These are phyloP conservation scores for Rhynchosporium secalis DNA, from an alignment of 2,329 filamentous ascomycete species.

Conservation along the genomic window DNA sequence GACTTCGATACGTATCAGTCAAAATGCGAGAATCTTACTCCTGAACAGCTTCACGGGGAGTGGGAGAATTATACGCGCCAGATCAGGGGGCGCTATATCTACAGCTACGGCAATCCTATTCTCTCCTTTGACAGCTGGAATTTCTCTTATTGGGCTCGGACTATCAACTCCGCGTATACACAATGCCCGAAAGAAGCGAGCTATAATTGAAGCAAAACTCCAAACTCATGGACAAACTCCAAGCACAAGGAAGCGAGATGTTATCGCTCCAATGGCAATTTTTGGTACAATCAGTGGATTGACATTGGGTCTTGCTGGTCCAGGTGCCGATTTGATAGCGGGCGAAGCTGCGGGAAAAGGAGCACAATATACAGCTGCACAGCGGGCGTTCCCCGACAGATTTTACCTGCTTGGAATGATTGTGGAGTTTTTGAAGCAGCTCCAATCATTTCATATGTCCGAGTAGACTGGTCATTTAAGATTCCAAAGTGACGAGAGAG, in stretches of 20 bases:
- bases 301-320: slow-evolving; percentile 42
- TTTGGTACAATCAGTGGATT: slow-evolving; percentile 43
- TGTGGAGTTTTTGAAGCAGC: not conserved
- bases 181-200: slow-evolving; percentile 46
- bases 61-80: slow-evolving; percentile 48
- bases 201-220: slow-evolving; percentile 45
- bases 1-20: slow-evolving; percentile 45
- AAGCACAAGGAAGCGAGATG: slow-evolving; percentile 45
- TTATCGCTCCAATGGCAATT: slow-evolving; percentile 44
- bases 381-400: slow-evolving; percentile 21
- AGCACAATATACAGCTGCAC: slow-evolving; percentile 41
- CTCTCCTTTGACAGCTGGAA: slow-evolving; percentile 43
- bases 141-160: slow-evolving; percentile 44
- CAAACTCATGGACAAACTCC: slow-evolving; percentile 41
- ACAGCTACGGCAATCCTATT: slow-evolving; percentile 44
- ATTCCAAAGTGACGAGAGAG: too few species aligned
- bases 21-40: slow-evolving; percentile 42
- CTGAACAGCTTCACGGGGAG: slow-evolving; percentile 44
- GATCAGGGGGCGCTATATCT: slow-evolving; percentile 44
- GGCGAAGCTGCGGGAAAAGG: slow-evolving; percentile 43
- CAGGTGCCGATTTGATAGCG: slow-evolving; percentile 42
- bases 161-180: slow-evolving; percentile 44
- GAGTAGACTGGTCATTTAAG: too few species aligned
- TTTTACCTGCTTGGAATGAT: not conserved
- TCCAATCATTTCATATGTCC: too few species aligned